Percentiles rank a stretch among this genome's conserved stretches.
phyloP scores from a whole-genome alignment of 1,284 basidiomycete species.

The Sparassis latifolia region DNA sequence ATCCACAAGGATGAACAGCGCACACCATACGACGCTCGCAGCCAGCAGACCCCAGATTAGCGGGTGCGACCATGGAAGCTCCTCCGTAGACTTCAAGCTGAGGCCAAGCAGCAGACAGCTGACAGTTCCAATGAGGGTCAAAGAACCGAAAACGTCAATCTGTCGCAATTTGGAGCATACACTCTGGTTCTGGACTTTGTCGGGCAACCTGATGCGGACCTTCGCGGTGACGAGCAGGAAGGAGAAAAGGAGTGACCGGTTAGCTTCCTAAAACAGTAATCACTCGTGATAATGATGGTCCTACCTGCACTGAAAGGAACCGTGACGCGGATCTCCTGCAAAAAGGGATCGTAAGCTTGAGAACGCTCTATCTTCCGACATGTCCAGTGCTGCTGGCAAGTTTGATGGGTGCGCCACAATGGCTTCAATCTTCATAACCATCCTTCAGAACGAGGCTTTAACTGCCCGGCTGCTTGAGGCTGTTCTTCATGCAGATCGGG shows the following conservation, averaged over 20 bases:
- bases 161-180: slow-evolving; percentile 61
- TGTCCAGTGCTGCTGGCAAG: no score
- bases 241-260: slow-evolving; percentile 45
- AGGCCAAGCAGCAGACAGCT: slow-evolving; percentile 72
- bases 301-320: no score
- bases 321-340: no score
- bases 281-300: no score
- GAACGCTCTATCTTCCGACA: no score
- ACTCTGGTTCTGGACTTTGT: slow-evolving; percentile 52
- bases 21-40: slow-evolving; percentile 45
- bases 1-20: slow-evolving; percentile 70
- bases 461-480: slow-evolving; percentile 59
- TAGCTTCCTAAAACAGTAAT: no score
- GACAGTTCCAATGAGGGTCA: slow-evolving; percentile 71
- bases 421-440: slow-evolving; percentile 38
- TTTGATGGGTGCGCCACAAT: no score
- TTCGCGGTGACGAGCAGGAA: slow-evolving; percentile 64
- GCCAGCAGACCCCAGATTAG: slow-evolving; percentile 61
- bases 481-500: slow-evolving; percentile 59
- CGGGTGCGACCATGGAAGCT: slow-evolving; percentile 71
- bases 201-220: slow-evolving; percentile 64
- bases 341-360: no score
- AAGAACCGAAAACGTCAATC: slow-evolving; percentile 79
- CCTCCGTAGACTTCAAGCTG: slow-evolving; percentile 77
- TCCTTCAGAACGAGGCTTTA: slow-evolving; percentile 60